Percentiles rank a stretch among this genome's conserved stretches.
These are phyloP conservation scores for Chondrus crispus DNA, from an alignment of 23 red algal species.

Conservation along the genomic window DNA sequence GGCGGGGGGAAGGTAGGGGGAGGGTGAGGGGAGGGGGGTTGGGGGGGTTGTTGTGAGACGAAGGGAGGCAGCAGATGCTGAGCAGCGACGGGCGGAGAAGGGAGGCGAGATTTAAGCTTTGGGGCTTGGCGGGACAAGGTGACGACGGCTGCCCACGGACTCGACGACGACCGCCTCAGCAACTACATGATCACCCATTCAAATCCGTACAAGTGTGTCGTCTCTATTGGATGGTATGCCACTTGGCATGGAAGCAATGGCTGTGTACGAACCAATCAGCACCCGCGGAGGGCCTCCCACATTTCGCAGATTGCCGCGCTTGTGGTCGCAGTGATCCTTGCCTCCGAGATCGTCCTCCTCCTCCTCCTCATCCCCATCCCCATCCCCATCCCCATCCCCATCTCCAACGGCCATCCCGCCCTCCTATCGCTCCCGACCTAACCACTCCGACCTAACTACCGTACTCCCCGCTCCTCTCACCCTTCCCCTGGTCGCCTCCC, in stretches of 20 bases:
- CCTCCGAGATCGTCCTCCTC: not conserved
- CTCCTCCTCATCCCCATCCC: not conserved
- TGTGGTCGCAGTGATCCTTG: not conserved
- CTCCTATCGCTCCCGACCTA: not conserved
- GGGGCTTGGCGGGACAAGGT: not conserved
- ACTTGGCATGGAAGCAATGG: not conserved
- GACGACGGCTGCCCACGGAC: not conserved
- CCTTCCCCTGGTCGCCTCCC: not conserved
- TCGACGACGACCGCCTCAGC: not conserved
- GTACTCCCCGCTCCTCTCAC: not conserved
- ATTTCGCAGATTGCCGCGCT: not conserved
- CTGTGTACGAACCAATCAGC: not conserved
- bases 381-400: not conserved
- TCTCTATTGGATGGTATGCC: not conserved
- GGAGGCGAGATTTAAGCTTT: not conserved
- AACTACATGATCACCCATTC: not conserved
- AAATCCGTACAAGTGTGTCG: not conserved
- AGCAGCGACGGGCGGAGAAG: not conserved
- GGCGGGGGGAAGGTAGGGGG: not conserved
- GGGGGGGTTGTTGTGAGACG: not conserved
- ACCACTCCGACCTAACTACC: no score
- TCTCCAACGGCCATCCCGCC: not conserved
- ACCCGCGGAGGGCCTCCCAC: not conserved
- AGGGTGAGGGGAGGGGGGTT: not conserved
- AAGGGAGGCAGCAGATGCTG: not conserved